Conservation (phyloP, 306 rosid genomes). For the Fragaria iinumae region DNA sequence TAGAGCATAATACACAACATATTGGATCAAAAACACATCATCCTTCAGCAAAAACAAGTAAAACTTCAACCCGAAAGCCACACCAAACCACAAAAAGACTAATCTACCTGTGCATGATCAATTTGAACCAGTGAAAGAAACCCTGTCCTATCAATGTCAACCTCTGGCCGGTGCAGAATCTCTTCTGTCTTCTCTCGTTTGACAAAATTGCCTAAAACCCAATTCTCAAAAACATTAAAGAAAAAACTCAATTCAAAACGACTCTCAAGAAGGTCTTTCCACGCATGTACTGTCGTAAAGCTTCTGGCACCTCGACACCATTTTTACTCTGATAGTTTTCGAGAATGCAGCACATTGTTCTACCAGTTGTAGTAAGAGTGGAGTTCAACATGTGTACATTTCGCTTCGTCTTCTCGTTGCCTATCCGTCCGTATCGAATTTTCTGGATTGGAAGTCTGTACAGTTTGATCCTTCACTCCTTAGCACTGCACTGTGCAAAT, state of each 20-base stretch:
- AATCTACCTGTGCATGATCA: slow-evolving; percentile 92
- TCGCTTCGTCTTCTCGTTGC: slow-evolving; percentile 68
- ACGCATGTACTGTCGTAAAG: background rate
- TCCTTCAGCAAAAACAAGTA: slow-evolving; percentile 18
- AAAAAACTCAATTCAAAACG: background rate
- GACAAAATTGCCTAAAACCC: slow-evolving; percentile 61
- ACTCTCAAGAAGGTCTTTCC: background rate
- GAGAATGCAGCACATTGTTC: slow-evolving; percentile 9
- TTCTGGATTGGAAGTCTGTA: slow-evolving; percentile 83
- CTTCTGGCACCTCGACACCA: slow-evolving; percentile 6
- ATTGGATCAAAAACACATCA: slow-evolving; percentile 40
- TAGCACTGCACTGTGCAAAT: no score
- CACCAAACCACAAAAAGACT: slow-evolving; percentile 8
- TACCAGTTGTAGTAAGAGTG: slow-evolving; percentile 39
- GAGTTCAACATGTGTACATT: slow-evolving; percentile 81
- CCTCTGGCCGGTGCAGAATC: slow-evolving; percentile 72
- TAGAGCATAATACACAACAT: slow-evolving; percentile 77
- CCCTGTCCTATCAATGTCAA: slow-evolving; percentile 75
- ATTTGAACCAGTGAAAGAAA: slow-evolving; percentile 78
- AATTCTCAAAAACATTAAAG: slow-evolving; percentile 1
- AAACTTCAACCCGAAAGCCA: background rate
- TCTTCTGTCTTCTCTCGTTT: slow-evolving; percentile 89
- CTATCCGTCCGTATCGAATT: slow-evolving; percentile 71
- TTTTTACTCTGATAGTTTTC: background rate
- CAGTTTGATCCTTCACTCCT: slow-evolving; percentile 92